Conservation (phyloP, 192 early-diverging fungal species). For the Backusella macrospora region DNA sequence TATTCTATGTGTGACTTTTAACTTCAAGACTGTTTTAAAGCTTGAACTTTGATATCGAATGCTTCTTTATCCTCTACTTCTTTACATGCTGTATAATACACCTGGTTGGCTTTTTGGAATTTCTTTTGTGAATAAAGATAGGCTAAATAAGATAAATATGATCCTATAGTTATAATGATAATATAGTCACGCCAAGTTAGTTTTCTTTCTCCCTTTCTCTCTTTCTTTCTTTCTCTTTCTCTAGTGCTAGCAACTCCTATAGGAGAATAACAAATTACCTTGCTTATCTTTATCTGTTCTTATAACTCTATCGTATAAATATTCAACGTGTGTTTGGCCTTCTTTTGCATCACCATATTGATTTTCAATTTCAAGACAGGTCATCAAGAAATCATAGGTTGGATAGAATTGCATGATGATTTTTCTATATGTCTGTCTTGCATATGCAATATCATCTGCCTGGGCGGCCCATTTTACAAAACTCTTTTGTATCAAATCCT, state of each 20-base stretch:
- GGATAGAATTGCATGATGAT: conserved; percentile 61
- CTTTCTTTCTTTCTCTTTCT: too few species aligned
- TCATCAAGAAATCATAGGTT: conserved; percentile 59
- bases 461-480: conserved; percentile 62
- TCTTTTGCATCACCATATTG: conserved; percentile 24
- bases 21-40: background rate
- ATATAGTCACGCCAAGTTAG: too few species aligned
- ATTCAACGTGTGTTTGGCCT: conserved; percentile 14
- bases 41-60: conserved; percentile 38
- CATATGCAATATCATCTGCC: conserved; percentile 45
- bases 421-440: conserved; percentile 52
- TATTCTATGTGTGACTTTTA: background rate
- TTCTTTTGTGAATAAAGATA: conserved; percentile 51
- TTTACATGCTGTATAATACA: conserved; percentile 63
- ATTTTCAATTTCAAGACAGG: conserved; percentile 64
- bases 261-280: conserved; percentile 34
- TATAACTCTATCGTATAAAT: conserved; percentile 50
- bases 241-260: too few species aligned
- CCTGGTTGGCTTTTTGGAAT: conserved; percentile 48
- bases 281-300: conserved; percentile 48
- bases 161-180: conserved; percentile 26
- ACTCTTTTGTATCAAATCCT: conserved; percentile 54
- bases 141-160: conserved; percentile 44
- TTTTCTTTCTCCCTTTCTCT: too few species aligned
- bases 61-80: conserved; percentile 55